phyloP scores from a whole-genome alignment of 768 basidiomycete genomes.

The Botryobasidium botryosum region DNA sequence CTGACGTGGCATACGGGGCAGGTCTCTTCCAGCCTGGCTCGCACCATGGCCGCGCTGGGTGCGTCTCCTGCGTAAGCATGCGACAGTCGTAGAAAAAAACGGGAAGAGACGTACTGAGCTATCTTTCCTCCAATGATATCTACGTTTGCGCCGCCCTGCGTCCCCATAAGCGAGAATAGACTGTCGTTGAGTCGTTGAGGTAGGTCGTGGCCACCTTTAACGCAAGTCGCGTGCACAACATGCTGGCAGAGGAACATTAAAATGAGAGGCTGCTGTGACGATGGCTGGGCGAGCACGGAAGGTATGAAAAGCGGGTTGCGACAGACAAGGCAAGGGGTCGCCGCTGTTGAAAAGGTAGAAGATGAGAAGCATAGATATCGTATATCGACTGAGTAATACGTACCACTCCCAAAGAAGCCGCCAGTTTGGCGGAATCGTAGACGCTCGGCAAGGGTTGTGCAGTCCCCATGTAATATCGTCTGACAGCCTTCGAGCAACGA shows the following conservation, averaged over 20 bases:
- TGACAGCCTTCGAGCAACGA: conserved; percentile 87
- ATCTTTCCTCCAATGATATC: conserved; percentile 41
- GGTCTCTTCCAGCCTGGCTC: conserved; percentile 42
- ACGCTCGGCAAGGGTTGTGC: conserved; percentile 45
- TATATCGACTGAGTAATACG: conserved; percentile 21
- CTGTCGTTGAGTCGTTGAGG: conserved; percentile 42
- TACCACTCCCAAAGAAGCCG: conserved; percentile 65
- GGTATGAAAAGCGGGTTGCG: conserved; percentile 35
- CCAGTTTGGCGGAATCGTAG: conserved; percentile 62
- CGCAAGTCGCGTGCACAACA: conserved; percentile 66
- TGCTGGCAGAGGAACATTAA: conserved; percentile 80
- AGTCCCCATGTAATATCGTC: conserved; percentile 71
- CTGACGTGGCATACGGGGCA: conserved; percentile 87
- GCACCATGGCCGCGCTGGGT: conserved; percentile 61
- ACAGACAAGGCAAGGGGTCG: conserved; percentile 53
- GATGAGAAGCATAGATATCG: no score
- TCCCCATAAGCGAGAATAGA: conserved; percentile 28
- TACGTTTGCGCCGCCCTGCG: conserved; percentile 27
- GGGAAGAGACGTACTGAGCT: conserved; percentile 46
- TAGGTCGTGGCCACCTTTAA: conserved; percentile 45
- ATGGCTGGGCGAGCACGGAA: conserved; percentile 7
- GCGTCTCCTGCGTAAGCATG: no score
- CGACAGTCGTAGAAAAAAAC: no score
- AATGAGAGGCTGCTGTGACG: conserved; percentile 34
- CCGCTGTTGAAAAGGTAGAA: conserved; percentile 26